Base-by-base conservation (phyloP, 257 asterid genomes). In the Dorcoceras hygrometricum region DNA sequence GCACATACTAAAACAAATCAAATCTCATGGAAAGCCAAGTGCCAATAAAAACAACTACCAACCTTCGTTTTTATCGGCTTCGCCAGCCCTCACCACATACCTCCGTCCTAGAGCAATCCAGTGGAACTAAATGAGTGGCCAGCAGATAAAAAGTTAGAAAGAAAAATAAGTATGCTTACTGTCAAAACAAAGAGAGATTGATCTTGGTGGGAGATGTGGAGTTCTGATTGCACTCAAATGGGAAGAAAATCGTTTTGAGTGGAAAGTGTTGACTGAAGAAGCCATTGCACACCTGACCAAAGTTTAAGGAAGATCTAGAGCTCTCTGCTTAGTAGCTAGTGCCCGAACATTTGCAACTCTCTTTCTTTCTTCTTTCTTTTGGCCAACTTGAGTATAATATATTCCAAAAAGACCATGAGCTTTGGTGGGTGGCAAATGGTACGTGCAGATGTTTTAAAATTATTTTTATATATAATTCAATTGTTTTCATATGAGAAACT, bases 31-130 rank as follows among this genome's bases (percentile, higher is more conserved):
- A 55, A 77, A 27, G 57, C 51, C n/a, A 4, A 36, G 14, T 8
- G 2, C 1, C 46, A 36, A 2, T 36, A 36, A 36, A 3, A 4
- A 7, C 34, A 26, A 26, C 29, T 26, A 26, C 77, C 31, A 59
- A 89, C 98, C 84, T 82, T 89, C 82, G 69, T 88, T 72, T 28
- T 87, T 78, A 70, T 89, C 97, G 51, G 86, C 84, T 75, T 89
- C 98, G 57, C 93, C 36, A 66, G 97, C 96, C 66, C 89, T 84
- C 74, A 92, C 93, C n/a, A 73, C 83, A 62, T 81, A 75, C 72
- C 86, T 79, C 79, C 85, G 62, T 60, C 95, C 96, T 91, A 53
- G 20, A 27, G 25, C 61, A 76, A 66, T 23, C 55, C 71, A 74
- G 72, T 53, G 67, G 28, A 65, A 59, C 24, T 16, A 34, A 63